Percentiles rank a stretch among this genome's conserved stretches.
Conservation (phyloP, 2,329 filamentous ascomycete species). For the Neonectria faginata region DNA sequence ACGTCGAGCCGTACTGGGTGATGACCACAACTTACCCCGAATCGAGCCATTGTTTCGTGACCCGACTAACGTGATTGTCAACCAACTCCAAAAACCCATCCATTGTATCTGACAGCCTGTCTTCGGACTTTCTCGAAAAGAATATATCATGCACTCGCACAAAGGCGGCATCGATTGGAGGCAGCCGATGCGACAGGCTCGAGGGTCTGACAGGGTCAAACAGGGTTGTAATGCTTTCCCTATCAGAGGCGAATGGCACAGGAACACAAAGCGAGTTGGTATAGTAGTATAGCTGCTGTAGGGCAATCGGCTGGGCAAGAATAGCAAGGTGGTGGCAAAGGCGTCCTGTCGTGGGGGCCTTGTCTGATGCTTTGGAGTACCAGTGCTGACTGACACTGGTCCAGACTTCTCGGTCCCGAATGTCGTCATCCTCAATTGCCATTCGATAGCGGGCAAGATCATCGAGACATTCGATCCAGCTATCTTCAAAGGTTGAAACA, state of each 20-base stretch:
- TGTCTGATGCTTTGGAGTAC: conserved; percentile 85
- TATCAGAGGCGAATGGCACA: conserved; percentile 71
- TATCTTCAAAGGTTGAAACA: conserved; percentile 82
- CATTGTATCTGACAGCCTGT: too few relatives aligned
- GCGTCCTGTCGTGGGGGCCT: conserved; percentile 77
- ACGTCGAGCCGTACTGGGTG: background rate
- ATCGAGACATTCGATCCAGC: conserved; percentile 93
- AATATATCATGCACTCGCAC: background rate
- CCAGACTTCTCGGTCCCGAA: conserved; percentile 81
- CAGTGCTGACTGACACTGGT: conserved; percentile 80
- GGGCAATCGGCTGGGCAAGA: conserved; percentile 72
- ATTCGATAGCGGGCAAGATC: conserved; percentile 85
- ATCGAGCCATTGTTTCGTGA: background rate
- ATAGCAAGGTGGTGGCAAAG: conserved; percentile 90
- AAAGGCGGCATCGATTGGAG: background rate
- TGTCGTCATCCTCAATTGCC: conserved; percentile 86
- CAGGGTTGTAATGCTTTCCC: conserved; percentile 75
- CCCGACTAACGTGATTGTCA: background rate
- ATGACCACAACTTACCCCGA: background rate
- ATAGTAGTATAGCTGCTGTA: conserved; percentile 79
- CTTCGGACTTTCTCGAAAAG: background rate
- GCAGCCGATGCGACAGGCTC: background rate
- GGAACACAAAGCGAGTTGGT: conserved; percentile 75
- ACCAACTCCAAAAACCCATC: background rate
- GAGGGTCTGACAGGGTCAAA: conserved; percentile 67